Base-by-base conservation (phyloP, 768 basidiomycete genomes). In the Suillus weaverae region DNA sequence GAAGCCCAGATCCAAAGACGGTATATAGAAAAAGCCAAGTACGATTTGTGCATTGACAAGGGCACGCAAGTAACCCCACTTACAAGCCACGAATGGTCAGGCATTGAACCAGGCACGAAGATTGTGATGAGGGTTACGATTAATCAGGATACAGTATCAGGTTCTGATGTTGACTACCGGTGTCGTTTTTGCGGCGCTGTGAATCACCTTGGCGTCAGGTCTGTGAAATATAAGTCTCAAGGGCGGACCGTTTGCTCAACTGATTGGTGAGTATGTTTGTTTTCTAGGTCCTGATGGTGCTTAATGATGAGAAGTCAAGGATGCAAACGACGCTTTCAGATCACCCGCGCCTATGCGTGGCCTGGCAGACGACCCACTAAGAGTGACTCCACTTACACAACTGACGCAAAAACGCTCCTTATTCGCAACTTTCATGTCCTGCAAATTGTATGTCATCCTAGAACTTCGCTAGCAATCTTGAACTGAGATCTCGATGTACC, bases 281-380 rank as follows among this genome's bases (percentile, higher is more conserved):
- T 18, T 33, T 35, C n/a, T 39, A 63, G 9, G 14, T 13, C 6
- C 0, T 68, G 22, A 66, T 63, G 22, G 33, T 69, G 1, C 53
- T 33, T 55, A 20, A 14, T 69, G n/a, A 55, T 66, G 3, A 68
- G 66, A 50, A 51, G 61, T 51, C 72, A 65, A 20, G 68, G 66
- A 5, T 73, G 73, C 53, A 69, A 73, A 66, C 66, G 72, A 13
- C 69, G 74, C 53, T 73, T 75, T 50, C 72, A 70, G 48, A 67
- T 75, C 7, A 35, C 54, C 48, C 48, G 48, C 9, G 3, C 13
- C 14, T 11, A 11, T 11, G 13, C 1, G 13, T 5, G 9, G 13
- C 0, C 9, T 5, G 14, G 22, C 11, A 26, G 13, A 26, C 22
- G 1, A 26, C 2, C n/a, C 2, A 14, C 6, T 22, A 35, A 36